Evolutionary conservation across 1,284 basidiomycete species (phyloP), one percentile per base, ranked within the genome.

Genomic region (Thecaphora frezii): DNA sequence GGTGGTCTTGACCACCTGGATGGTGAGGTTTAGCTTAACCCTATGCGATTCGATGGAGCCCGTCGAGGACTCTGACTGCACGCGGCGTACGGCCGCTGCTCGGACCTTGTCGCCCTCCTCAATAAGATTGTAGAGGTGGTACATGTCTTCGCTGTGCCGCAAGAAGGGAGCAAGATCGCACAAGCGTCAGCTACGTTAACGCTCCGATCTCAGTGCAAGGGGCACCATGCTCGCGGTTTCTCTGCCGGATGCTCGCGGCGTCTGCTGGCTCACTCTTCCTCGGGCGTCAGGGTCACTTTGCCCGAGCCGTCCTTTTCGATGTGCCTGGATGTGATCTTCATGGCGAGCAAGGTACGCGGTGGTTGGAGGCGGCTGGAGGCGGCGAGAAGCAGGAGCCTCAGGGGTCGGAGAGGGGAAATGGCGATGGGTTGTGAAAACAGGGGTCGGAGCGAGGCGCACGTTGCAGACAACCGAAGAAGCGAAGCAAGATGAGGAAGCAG

Each of bases 71-170:
- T 91, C 86, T 62, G 86, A 84, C 64, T 83, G 82, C 5, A 86
- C 83, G 52, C 83, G 79, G 85, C 93, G 86, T 58, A 97, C 85
- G 5, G 93, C 91, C 51, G 89, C 85, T n/a, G 91, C 92, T 51
- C 91, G 85, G 25, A 98, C 87, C 61, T 86, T 82, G 78, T 98
- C 94, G 21, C 91, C 91, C 22, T 56, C 76, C 81, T 73, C 60
- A 54, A 98, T 94, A 54, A 98, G 84, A 81, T 98, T 97, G 81
- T 97, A 97, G n/a, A 97, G 84, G 83, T 98, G 94, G 91, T 94
- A 98, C 89, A 98, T 96, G 81, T 98, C 96, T 81, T 98, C 96
- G 71, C 74, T 76, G 48, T 24, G n/a, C n/a, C n/a, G n/a, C n/a
- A n/a, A n/a, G n/a, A n/a, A n/a, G n/a, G n/a, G n/a, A n/a, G n/a